phyloP scores from a whole-genome alignment of 768 basidiomycete species.

The Terana coerulea region DNA sequence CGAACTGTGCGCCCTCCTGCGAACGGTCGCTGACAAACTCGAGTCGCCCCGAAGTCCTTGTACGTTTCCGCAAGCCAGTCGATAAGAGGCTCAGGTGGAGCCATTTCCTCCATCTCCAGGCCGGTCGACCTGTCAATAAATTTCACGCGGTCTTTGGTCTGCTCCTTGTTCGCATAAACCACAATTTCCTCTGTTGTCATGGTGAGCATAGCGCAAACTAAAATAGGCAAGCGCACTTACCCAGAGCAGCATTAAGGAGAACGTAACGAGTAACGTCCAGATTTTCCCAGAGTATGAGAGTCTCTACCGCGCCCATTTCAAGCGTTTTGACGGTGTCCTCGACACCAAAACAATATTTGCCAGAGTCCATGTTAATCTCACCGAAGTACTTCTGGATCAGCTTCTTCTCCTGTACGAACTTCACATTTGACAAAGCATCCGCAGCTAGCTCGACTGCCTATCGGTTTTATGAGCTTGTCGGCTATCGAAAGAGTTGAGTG shows the following conservation, averaged over 20 bases:
- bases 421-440: slow-evolving; percentile 95
- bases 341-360: slow-evolving; percentile 95
- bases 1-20: slow-evolving; percentile 97
- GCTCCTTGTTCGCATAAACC: slow-evolving; percentile 73
- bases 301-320: slow-evolving; percentile 95
- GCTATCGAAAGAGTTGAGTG: neutral
- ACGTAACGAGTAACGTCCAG: slow-evolving; percentile 85
- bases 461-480: slow-evolving; percentile 3
- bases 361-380: slow-evolving; percentile 97
- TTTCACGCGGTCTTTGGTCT: slow-evolving; percentile 91
- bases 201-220: neutral
- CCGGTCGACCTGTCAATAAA: slow-evolving; percentile 95
- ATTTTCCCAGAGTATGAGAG: slow-evolving; percentile 98
- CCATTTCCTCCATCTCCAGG: slow-evolving; percentile 87
- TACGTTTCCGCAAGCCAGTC: slow-evolving; percentile 99
- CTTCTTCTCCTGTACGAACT: slow-evolving; percentile 98
- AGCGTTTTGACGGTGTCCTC: slow-evolving; percentile 95
- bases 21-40: slow-evolving; percentile 96
- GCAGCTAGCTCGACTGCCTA: slow-evolving; percentile 96
- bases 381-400: slow-evolving; percentile 99
- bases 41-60: slow-evolving; percentile 94
- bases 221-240: slow-evolving; percentile 35
- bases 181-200: slow-evolving; percentile 69
- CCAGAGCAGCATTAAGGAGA: slow-evolving; percentile 89
- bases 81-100: slow-evolving; percentile 81